Percentiles rank a stretch among this genome's conserved stretches.
phyloP scores from a whole-genome alignment of 305 asterid genomes.

The Fraxinus dipetala region DNA sequence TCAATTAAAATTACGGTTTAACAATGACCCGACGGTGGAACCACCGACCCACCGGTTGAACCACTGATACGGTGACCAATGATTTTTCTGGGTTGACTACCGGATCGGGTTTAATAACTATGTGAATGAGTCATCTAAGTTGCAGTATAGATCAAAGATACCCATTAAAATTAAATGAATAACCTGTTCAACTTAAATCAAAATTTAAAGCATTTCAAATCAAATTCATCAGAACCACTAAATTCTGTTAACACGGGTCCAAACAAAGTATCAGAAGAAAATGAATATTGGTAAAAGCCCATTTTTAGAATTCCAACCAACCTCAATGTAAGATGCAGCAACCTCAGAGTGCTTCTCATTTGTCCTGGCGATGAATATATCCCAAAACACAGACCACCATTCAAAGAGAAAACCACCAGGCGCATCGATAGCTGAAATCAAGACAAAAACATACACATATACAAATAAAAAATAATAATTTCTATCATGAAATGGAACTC shows the following conservation, averaged over 20 bases:
- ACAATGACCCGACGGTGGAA: neutral
- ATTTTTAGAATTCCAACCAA: constrained; percentile 24
- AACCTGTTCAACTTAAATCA: neutral
- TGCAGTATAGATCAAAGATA: neutral
- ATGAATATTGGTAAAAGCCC: neutral
- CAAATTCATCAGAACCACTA: neutral
- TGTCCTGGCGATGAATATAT: constrained; percentile 89
- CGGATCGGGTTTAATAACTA: neutral
- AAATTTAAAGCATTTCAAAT: neutral
- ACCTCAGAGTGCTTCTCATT: constrained; percentile 95
- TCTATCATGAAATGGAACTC: neutral
- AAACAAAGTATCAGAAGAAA: neutral
- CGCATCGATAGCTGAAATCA: constrained; percentile 85
- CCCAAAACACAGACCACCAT: constrained; percentile 99
- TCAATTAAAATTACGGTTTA: no score
- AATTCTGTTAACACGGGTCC: neutral
- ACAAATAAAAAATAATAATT: constrained; percentile 3
- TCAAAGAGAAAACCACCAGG: constrained; percentile 97
- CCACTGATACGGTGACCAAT: neutral
- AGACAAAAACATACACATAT: neutral
- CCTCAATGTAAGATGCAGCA: constrained; percentile 98
- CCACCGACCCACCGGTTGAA: neutral
- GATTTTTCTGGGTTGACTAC: neutral
- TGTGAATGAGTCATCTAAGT: constrained; percentile 5
- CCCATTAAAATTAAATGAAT: neutral